These are phyloP conservation scores for Aspergillus fructus DNA, from an alignment of 2,329 filamentous ascomycete species.

Conservation along the genomic window DNA sequence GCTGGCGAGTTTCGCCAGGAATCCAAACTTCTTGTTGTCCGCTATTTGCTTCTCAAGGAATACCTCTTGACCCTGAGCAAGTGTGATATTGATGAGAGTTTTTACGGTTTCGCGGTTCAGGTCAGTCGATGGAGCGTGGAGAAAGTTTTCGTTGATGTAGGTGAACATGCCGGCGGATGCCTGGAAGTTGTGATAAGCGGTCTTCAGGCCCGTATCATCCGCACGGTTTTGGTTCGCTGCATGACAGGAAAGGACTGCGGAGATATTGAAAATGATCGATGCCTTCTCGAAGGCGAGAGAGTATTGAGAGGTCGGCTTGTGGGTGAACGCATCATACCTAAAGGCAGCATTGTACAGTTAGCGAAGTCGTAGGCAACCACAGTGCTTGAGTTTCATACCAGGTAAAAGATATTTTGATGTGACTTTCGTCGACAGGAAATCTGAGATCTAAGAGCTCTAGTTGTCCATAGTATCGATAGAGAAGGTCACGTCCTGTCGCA, in stretches of 20 bases:
- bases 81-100: conserved; percentile 85
- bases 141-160: conserved; percentile 99
- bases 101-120: conserved; percentile 94
- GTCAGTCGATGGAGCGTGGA: conserved; percentile 95
- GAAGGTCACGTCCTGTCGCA: conserved; percentile 83
- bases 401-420: conserved; percentile 98
- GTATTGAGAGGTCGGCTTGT: conserved; percentile 95
- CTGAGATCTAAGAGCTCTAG: conserved; percentile 89
- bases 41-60: conserved; percentile 95
- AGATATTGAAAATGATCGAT: conserved; percentile 99
- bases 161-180: conserved; percentile 99
- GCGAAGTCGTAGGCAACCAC: neutral
- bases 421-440: conserved; percentile 96
- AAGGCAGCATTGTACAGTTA: conserved; percentile 5
- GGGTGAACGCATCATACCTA: conserved; percentile 99
- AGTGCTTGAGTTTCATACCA: conserved; percentile 60
- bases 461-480: conserved; percentile 98
- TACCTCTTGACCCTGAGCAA: conserved; percentile 95
- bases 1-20: conserved; percentile 88
- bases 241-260: conserved; percentile 92
- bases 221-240: conserved; percentile 88
- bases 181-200: conserved; percentile 96
- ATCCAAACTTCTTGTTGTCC: conserved; percentile 87
- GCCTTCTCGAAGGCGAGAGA: conserved; percentile 97
- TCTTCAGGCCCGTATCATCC: conserved; percentile 91